A percentile compares a stretch with the other conserved stretches of the same genome.
phyloP scores from a whole-genome alignment of 306 rosid species.

The Cyamopsis tetragonoloba region DNA sequence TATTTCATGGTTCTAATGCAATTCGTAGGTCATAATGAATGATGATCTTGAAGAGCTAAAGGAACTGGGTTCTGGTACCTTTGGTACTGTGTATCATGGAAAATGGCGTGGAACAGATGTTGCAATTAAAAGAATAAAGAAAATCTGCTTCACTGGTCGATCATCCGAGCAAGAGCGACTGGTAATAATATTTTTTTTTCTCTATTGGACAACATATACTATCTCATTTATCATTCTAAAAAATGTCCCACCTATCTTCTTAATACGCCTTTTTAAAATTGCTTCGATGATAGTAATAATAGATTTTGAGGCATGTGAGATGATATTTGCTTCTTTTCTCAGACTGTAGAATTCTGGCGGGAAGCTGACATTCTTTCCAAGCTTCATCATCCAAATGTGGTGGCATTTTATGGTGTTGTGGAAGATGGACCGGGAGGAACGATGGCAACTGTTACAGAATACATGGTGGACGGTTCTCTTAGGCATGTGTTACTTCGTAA shows the following conservation, averaged over 20 bases:
- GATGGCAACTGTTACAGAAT: conserved; percentile 79
- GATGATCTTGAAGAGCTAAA: conserved; percentile 81
- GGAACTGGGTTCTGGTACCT: conserved; percentile 84
- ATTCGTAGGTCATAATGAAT: conserved; percentile 58
- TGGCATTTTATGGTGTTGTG: conserved; percentile 61
- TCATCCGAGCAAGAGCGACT: conserved; percentile 72
- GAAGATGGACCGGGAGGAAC: conserved; percentile 84
- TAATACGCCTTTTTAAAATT: neutral
- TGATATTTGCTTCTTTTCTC: conserved; percentile 28
- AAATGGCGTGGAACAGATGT: conserved; percentile 89
- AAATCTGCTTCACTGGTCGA: conserved; percentile 70
- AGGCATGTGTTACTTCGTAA: conserved; percentile 71
- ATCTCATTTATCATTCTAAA: neutral
- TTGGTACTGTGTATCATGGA: conserved; percentile 85
- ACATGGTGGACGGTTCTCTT: conserved; percentile 89
- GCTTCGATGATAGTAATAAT: neutral
- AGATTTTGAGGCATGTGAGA: conserved; percentile 3
- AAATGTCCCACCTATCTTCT: neutral
- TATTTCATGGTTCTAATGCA: conserved; percentile 17
- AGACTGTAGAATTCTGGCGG: conserved; percentile 82
- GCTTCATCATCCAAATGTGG: conserved; percentile 94
- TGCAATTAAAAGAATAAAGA: conserved; percentile 76
- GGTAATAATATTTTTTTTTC: conserved; percentile 35
- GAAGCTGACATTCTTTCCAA: conserved; percentile 81
- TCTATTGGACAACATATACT: neutral